Evolutionary conservation across 352 stramenopile species (phyloP).

Genomic region (Phytophthora hybrid): DNA sequence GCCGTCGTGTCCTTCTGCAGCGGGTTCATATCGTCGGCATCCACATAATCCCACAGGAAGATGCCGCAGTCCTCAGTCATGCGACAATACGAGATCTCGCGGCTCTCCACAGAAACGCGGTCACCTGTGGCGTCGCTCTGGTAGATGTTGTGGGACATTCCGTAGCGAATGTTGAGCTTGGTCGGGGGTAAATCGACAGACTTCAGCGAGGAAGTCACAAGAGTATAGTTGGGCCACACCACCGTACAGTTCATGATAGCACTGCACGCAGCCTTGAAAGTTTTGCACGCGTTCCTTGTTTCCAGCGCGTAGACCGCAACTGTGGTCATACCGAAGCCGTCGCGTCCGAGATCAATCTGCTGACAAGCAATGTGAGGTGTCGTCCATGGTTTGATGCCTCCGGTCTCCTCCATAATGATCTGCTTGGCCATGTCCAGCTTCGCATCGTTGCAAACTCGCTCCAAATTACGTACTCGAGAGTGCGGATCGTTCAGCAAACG

Average conservation of each 20-base stretch:
- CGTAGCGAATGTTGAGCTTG: constrained; percentile 42
- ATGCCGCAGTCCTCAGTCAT: constrained; percentile 34
- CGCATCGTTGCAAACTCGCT: constrained; percentile 34
- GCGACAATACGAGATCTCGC: constrained; percentile 39
- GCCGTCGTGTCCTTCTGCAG: constrained; percentile 21
- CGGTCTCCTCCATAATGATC: constrained; percentile 39
- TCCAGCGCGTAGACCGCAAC: constrained; percentile 40
- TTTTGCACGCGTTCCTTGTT: constrained; percentile 34
- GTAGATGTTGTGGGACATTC: constrained; percentile 32
- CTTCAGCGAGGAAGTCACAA: constrained; percentile 30
- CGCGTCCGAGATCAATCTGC: constrained; percentile 28
- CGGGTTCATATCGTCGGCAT: constrained; percentile 42
- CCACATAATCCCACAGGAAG: constrained; percentile 48
- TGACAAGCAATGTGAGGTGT: constrained; percentile 31
- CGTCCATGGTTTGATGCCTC: constrained; percentile 19
- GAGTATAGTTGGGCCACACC: constrained; percentile 40
- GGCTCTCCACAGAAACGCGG: constrained; percentile 35
- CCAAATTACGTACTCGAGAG: constrained; percentile 29
- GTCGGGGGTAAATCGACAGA: constrained; percentile 27
- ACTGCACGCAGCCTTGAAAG: constrained; percentile 32
- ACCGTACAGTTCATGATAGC: constrained; percentile 37
- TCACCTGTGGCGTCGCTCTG: constrained; percentile 32
- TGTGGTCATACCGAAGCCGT: constrained; percentile 43
- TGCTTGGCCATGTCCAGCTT: constrained; percentile 41
- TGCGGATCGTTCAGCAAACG: constrained; percentile 28